A percentile compares a stretch with the other conserved stretches of the same genome.
These are phyloP conservation scores for Hyaloscypha variabilis DNA, from an alignment of 495 filamentous ascomycete genomes.

Conservation along the genomic window DNA sequence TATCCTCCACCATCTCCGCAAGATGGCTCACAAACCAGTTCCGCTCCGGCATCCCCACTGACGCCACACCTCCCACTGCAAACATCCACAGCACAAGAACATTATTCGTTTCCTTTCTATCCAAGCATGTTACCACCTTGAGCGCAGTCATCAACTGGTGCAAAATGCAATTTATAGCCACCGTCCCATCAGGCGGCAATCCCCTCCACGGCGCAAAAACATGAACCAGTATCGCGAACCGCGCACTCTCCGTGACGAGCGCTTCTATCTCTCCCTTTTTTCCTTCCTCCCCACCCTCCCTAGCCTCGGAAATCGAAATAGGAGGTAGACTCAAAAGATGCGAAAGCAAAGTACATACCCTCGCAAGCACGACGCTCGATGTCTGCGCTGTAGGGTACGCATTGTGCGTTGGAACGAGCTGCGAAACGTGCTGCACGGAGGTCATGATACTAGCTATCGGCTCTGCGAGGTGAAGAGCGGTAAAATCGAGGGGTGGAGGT, in stretches of 20 bases:
- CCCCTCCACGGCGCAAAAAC: slow-evolving; percentile 17
- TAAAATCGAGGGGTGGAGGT: neutral
- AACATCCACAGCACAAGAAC: slow-evolving; percentile 15
- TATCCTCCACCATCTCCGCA: neutral
- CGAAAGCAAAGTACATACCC: slow-evolving; percentile 19
- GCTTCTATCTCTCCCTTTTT: too few relatives aligned
- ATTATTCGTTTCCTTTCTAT: neutral
- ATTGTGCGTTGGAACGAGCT: slow-evolving; percentile 9
- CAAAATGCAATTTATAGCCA: slow-evolving; percentile 14
- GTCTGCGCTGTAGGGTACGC: slow-evolving; percentile 13
- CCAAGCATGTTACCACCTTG: neutral
- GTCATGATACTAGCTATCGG: neutral
- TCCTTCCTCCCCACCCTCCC: too few relatives aligned
- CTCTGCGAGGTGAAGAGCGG: neutral
- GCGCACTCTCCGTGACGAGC: slow-evolving; percentile 10
- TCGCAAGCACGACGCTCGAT: slow-evolving; percentile 9
- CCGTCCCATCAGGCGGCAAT: slow-evolving; percentile 12
- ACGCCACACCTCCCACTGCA: slow-evolving; percentile 8
- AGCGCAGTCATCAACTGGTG: slow-evolving; percentile 8
- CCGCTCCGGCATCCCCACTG: slow-evolving; percentile 9
- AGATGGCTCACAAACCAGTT: slow-evolving; percentile 20
- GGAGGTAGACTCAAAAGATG: slow-evolving; percentile 19
- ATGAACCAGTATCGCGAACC: slow-evolving; percentile 16
- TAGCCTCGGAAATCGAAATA: neutral
- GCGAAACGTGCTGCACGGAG: slow-evolving; percentile 21